Conservation (phyloP, 805 yeast species). For the Yarrowia sp. region DNA sequence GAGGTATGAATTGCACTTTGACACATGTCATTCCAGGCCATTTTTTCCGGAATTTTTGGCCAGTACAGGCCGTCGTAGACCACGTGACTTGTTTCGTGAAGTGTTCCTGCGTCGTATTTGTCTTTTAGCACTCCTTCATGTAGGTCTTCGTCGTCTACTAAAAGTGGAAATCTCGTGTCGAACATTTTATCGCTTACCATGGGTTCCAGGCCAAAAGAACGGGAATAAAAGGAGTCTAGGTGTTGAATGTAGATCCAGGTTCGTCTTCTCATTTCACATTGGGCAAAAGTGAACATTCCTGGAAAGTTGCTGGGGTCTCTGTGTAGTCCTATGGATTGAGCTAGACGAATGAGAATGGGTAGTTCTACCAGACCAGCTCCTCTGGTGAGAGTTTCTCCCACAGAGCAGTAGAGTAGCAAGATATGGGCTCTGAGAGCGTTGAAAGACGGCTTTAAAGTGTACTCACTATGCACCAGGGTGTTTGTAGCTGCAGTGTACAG, state of each 20-base stretch:
- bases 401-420: neutral
- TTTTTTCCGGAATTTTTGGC: conserved; percentile 10
- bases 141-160: conserved; percentile 1
- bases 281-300: conserved; percentile 16
- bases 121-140: neutral
- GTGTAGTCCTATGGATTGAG: conserved; percentile 12
- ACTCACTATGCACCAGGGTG: neutral
- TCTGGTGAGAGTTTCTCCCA: conserved; percentile 2
- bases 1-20: conserved; percentile 5
- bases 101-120: neutral
- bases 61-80: conserved; percentile 1
- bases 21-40: conserved; percentile 25
- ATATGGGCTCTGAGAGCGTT: conserved; percentile 7
- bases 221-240: conserved; percentile 14
- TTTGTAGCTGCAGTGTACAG: neutral
- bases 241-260: conserved; percentile 22
- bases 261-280: conserved; percentile 19
- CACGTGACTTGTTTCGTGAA: neutral
- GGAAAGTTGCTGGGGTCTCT: conserved; percentile 15
- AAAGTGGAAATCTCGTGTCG: neutral
- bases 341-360: conserved; percentile 15
- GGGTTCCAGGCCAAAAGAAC: conserved; percentile 14
- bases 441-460: neutral
- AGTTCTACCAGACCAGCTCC: neutral
- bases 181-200: conserved; percentile 15